A percentile compares a stretch with the other conserved stretches of the same genome.
These are phyloP conservation scores for Mycosphaerelloides madeirae DNA, from an alignment of 2,329 filamentous ascomycete genomes.

Conservation along the genomic window DNA sequence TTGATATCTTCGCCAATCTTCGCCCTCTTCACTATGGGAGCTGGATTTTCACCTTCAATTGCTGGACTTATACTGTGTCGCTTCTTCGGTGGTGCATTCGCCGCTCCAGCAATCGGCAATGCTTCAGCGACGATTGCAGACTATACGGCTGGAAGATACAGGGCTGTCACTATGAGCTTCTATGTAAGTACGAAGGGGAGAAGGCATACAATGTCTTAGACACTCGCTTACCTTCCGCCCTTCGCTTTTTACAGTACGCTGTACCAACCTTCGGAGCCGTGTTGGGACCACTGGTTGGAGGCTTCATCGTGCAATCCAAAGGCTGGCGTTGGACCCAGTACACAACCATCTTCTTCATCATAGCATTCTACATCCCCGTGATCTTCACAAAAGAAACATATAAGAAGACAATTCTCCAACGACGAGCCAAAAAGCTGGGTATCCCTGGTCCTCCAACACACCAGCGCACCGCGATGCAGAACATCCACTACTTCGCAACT, in stretches of 20 bases:
- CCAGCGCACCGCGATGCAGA: constrained; percentile 2
- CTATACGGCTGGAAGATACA: constrained; percentile 27
- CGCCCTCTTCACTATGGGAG: constrained; percentile 33
- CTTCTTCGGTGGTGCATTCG: constrained; percentile 48
- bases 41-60: constrained; percentile 26
- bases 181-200: too few species aligned
- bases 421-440: constrained; percentile 24
- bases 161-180: constrained; percentile 26
- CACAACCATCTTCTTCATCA: constrained; percentile 29
- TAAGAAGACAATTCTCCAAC: constrained; percentile 31
- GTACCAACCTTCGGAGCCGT: constrained; percentile 28
- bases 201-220: too few species aligned
- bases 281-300: constrained; percentile 39
- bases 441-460: constrained; percentile 17
- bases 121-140: constrained; percentile 31
- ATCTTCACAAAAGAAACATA: constrained; percentile 30
- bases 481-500: constrained; percentile 18
- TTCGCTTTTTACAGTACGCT: too few species aligned
- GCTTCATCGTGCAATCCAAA: constrained; percentile 29
- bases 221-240: too few species aligned
- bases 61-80: constrained; percentile 25
- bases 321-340: constrained; percentile 36
- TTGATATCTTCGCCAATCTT: constrained; percentile 34
- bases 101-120: constrained; percentile 31
- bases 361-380: constrained; percentile 27